Base-by-base conservation (phyloP, 1,284 basidiomycete species). In the Heliocybe sulcata region DNA sequence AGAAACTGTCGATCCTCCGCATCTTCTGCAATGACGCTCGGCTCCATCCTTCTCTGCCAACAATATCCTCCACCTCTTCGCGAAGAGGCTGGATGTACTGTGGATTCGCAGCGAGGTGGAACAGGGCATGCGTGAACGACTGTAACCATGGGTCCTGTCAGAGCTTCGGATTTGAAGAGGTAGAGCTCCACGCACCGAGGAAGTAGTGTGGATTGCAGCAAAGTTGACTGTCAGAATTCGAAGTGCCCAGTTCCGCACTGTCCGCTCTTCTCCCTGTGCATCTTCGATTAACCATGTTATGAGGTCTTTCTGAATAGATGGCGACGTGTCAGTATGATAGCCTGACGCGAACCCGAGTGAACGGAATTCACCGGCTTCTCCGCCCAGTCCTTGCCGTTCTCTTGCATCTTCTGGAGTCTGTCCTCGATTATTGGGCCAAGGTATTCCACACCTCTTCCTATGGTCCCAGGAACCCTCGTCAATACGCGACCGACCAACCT, bases 1-100 rank as follows among this genome's bases (percentile, higher is more conserved):
- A 59, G 61, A 82, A 79, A 57, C 77, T 81, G 58, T 82, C 79
- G n/a, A 81, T 59, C 54, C 76, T 77, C 55, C 66, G 63, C 72
- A 81, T 72, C 54, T 75, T 76, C 9, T 59, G 62, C 51, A 82
- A 63, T 0, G 72, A 65, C 0, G 61, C 60, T 59, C 78, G 79
- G 0, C 71, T 73, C 75, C 77, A 79, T 0, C 79, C 77, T 23
- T 77, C 69, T 31, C 65, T 59, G 0, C 58, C 55, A 16, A 75
- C 58, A 6, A 74, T 63, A 1, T 51, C 33, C 26, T 75, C 72
- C 0, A 77, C 65, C 60, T 82, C 79, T 49, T 77, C 72, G 2
- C 79, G 71, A 25, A 81, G 61, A 2, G 68, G 68, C 14, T 66
- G 58, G 10, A 75, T 62, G 45, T 72, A 74, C 29, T 73, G 64